These are phyloP conservation scores for Lizonia empirigonia DNA, from an alignment of 2,329 filamentous ascomycete genomes.

Conservation along the genomic window DNA sequence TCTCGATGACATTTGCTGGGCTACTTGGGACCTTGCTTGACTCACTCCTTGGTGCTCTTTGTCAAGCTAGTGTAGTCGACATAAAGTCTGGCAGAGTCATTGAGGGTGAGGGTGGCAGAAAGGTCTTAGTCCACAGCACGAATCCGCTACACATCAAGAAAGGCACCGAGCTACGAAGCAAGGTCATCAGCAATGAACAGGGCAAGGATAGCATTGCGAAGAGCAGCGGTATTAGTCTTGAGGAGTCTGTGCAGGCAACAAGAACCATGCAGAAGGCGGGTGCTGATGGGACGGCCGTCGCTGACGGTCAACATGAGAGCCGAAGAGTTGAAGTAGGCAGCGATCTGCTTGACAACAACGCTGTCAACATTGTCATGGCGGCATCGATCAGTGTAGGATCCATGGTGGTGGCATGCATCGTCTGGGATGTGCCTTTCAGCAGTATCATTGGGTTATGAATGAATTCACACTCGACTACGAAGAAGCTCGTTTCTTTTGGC, in stretches of 20 bases:
- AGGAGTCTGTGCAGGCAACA: conserved; percentile 27
- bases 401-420: conserved; percentile 60
- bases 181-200: conserved; percentile 51
- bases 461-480: too few species aligned
- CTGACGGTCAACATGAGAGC: conserved; percentile 51
- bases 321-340: conserved; percentile 66
- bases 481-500: too few species aligned
- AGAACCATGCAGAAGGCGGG: conserved; percentile 43
- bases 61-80: conserved; percentile 88
- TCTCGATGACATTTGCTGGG: conserved; percentile 72
- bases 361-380: conserved; percentile 93
- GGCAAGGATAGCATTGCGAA: conserved; percentile 47
- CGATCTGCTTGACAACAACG: conserved; percentile 90
- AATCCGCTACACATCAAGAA: conserved; percentile 39
- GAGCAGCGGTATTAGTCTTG: conserved; percentile 33
- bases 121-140: conserved; percentile 53
- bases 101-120: conserved; percentile 77
- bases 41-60: conserved; percentile 80
- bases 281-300: conserved; percentile 30
- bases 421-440: conserved; percentile 42
- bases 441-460: conserved; percentile 27
- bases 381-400: conserved; percentile 76
- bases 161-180: conserved; percentile 40
- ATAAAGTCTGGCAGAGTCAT: conserved; percentile 83
- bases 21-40: conserved; percentile 82